Evolutionary conservation across 345 rosid genomes (phyloP).

Genomic region (Arabis hirsuta): DNA sequence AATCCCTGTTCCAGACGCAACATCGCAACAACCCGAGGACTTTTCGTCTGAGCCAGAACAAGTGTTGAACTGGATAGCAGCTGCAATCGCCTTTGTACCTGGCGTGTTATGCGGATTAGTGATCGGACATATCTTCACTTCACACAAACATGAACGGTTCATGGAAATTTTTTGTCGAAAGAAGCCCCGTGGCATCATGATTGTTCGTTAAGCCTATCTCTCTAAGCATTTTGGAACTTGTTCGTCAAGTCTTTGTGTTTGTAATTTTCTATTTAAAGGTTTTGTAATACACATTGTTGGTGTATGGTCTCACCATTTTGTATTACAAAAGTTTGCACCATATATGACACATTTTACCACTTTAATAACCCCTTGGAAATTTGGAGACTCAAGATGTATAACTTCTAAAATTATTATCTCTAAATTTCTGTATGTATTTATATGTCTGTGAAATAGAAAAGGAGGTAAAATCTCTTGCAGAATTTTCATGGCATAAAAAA

Average conservation of each 20-base stretch:
- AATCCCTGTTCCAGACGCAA: background rate
- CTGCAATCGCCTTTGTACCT: conserved; percentile 1
- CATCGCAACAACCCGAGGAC: background rate
- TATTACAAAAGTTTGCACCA: too few species aligned
- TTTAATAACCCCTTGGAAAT: background rate
- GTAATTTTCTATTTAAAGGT: background rate
- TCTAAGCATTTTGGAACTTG: background rate
- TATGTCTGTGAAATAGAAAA: conserved; percentile 25
- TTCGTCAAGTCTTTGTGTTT: background rate
- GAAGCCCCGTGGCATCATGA: background rate
- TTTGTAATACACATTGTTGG: background rate
- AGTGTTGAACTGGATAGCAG: conserved; percentile 4
- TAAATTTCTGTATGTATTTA: background rate
- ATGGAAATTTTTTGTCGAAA: background rate
- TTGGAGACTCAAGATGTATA: too few species aligned
- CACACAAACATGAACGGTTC: background rate
- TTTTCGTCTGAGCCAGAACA: background rate
- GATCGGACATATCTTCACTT: background rate
- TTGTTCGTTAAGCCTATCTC: background rate
- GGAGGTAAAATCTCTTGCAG: background rate
- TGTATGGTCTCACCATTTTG: background rate
- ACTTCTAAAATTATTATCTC: too few species aligned
- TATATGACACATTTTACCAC: background rate
- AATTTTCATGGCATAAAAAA: background rate
- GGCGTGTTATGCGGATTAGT: background rate